Conservation (phyloP, 345 rosid species). For the Eucalyptus melliodora region DNA sequence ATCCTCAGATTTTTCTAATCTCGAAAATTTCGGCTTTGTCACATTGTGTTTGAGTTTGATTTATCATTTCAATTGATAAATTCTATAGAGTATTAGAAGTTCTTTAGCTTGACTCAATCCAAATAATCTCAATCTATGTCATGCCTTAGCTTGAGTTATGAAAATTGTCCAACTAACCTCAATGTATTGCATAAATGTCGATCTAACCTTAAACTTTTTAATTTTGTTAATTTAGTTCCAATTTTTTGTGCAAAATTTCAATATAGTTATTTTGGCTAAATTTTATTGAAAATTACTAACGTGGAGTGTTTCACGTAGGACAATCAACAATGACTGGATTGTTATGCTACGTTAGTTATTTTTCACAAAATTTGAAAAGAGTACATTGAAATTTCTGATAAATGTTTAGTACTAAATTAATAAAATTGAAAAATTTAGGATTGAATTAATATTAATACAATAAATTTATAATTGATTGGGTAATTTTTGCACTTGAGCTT, state of each 20-base stretch:
- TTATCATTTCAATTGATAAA: too few relatives aligned
- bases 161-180: not conserved
- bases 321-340: fast-evolving
- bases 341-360: too few relatives aligned
- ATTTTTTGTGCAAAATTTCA: too few relatives aligned
- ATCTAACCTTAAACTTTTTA: too few relatives aligned
- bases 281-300: too few relatives aligned
- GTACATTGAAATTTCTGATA: too few relatives aligned
- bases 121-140: too few relatives aligned
- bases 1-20: not conserved
- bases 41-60: not conserved
- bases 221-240: too few relatives aligned
- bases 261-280: too few relatives aligned
- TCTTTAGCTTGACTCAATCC: not conserved
- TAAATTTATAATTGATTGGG: not conserved
- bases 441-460: not conserved
- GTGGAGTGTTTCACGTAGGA: fast-evolving
- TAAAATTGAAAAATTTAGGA: fast-evolving
- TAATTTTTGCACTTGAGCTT: not conserved
- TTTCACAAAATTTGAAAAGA: too few relatives aligned
- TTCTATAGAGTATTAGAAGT: not conserved
- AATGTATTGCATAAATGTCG: not conserved
- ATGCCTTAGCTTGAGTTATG: not conserved
- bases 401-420: not conserved
- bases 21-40: not conserved